Percentiles rank a stretch among this genome's conserved stretches.
Evolutionary conservation across 2,329 filamentous ascomycete genomes (phyloP).

Genomic region (Byssothecium circinans): DNA sequence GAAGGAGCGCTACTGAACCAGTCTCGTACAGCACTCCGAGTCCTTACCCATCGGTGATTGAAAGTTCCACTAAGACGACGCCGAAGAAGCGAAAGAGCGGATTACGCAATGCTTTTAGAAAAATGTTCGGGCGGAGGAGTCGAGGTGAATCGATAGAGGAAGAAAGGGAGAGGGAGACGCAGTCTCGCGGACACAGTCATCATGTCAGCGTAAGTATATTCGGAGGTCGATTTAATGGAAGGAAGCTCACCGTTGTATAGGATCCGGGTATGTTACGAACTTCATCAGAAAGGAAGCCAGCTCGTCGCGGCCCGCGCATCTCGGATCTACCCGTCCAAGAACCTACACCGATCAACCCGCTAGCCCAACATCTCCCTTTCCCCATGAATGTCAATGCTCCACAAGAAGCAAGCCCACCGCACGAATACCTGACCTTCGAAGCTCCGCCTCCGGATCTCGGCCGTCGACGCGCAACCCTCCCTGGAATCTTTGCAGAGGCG

Average conservation of each 20-base stretch:
- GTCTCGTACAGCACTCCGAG: conserved; percentile 29
- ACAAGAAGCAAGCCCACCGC: conserved; percentile 35
- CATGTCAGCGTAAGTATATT: conserved; percentile 37
- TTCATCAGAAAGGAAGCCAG: conserved; percentile 25
- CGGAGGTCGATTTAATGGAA: background rate
- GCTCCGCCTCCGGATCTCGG: conserved; percentile 22
- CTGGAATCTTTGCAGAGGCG: conserved; percentile 29
- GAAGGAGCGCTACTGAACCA: conserved; percentile 27
- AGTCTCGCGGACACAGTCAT: conserved; percentile 34
- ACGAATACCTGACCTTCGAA: conserved; percentile 40
- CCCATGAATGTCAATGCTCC: conserved; percentile 47
- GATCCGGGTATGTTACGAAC: conserved; percentile 33
- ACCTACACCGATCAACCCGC: conserved; percentile 36
- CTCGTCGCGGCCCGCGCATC: conserved; percentile 29
- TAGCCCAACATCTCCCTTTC: conserved; percentile 42
- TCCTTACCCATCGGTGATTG: conserved; percentile 32
- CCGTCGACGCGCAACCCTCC: conserved; percentile 40
- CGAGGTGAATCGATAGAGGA: conserved; percentile 28
- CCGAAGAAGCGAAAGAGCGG: conserved; percentile 42
- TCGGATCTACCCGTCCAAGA: conserved; percentile 39
- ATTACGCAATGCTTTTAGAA: conserved; percentile 40
- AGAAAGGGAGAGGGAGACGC: conserved; percentile 17
- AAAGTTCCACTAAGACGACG: conserved; percentile 27
- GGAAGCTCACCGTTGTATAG: conserved; percentile 15
- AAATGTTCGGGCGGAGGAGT: conserved; percentile 42